Percentiles rank a stretch among this genome's conserved stretches.
Evolutionary conservation across 2,329 filamentous ascomycete species (phyloP).

Genomic region (Pseudogymnoascus sp.): DNA sequence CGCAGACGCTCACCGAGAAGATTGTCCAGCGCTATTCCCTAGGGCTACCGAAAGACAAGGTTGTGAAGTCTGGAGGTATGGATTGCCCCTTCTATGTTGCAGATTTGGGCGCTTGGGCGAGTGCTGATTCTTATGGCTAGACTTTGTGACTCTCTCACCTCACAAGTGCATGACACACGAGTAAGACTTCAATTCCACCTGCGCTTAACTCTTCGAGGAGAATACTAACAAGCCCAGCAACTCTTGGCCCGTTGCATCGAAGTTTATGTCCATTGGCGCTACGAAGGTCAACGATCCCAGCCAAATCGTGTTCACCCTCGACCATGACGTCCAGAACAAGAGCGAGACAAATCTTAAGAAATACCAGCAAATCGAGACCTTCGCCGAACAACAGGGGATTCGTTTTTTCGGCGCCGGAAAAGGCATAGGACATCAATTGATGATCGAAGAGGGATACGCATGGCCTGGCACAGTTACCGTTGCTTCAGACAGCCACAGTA

Average conservation of each 20-base stretch:
- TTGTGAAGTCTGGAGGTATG: slow-evolving; percentile 55
- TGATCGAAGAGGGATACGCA: slow-evolving; percentile 76
- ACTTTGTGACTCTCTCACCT: slow-evolving; percentile 73
- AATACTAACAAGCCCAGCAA: slow-evolving; percentile 39
- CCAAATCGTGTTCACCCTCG: slow-evolving; percentile 77
- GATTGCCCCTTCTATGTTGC: neutral
- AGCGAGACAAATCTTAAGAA: slow-evolving; percentile 73
- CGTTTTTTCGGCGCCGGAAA: slow-evolving; percentile 69
- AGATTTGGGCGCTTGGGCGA: neutral
- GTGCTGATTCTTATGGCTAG: slow-evolving; percentile 28
- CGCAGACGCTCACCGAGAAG: slow-evolving; percentile 86
- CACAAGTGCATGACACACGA: slow-evolving; percentile 80
- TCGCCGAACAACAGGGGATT: slow-evolving; percentile 71
- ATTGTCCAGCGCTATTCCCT: slow-evolving; percentile 78
- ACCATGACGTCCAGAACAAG: slow-evolving; percentile 86
- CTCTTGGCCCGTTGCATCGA: slow-evolving; percentile 63
- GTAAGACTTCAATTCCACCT: neutral
- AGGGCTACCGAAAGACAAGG: slow-evolving; percentile 68
- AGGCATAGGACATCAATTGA: slow-evolving; percentile 87
- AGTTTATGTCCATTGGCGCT: slow-evolving; percentile 79
- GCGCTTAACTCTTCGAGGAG: too few species aligned
- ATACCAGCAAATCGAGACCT: slow-evolving; percentile 72
- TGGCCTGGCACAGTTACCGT: slow-evolving; percentile 84
- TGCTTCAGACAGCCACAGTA: slow-evolving; percentile 70
- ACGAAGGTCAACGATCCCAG: slow-evolving; percentile 61